These are phyloP conservation scores for Acanthamoeba lenticulata DNA, from an alignment of 208 protist species.

Conservation along the genomic window DNA sequence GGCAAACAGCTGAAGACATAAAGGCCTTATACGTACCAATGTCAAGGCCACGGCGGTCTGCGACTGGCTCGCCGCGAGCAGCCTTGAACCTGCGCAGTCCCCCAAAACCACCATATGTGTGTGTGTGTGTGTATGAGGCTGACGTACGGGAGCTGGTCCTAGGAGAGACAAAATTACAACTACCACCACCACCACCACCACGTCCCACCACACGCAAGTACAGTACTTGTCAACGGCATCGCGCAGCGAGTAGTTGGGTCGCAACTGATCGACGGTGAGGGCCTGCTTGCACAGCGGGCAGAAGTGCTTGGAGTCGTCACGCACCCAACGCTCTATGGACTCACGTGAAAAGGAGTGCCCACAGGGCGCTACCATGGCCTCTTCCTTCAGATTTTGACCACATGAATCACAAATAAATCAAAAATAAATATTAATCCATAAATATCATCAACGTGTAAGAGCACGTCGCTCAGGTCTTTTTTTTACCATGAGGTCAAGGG, in stretches of 20 bases:
- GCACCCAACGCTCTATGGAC: slow-evolving; percentile 18
- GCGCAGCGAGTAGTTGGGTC: slow-evolving; percentile 14
- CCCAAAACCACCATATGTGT: too few species aligned
- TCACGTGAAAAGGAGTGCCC: slow-evolving; percentile 22
- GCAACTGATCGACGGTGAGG: neutral
- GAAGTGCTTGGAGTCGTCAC: slow-evolving; percentile 38
- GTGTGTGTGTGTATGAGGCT: too few species aligned
- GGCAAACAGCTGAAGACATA: neutral
- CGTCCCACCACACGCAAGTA: neutral
- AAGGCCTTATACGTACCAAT: neutral
- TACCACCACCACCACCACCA: too few species aligned
- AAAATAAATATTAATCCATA: neutral
- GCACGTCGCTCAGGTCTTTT: neutral
- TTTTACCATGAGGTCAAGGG: slow-evolving; percentile 36
- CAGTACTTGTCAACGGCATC: slow-evolving; percentile 53
- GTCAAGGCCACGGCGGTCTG: neutral
- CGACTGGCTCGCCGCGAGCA: neutral
- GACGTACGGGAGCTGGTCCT: neutral
- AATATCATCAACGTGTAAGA: neutral
- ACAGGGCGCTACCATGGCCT: slow-evolving; percentile 4
- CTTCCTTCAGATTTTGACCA: neutral
- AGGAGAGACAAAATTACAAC: neutral
- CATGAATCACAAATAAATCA: neutral
- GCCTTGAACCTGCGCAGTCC: neutral
- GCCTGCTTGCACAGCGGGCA: slow-evolving; percentile 9